These are phyloP conservation scores for Rhizophagus clarus DNA, from an alignment of 192 early-diverging fungal species.

Conservation along the genomic window DNA sequence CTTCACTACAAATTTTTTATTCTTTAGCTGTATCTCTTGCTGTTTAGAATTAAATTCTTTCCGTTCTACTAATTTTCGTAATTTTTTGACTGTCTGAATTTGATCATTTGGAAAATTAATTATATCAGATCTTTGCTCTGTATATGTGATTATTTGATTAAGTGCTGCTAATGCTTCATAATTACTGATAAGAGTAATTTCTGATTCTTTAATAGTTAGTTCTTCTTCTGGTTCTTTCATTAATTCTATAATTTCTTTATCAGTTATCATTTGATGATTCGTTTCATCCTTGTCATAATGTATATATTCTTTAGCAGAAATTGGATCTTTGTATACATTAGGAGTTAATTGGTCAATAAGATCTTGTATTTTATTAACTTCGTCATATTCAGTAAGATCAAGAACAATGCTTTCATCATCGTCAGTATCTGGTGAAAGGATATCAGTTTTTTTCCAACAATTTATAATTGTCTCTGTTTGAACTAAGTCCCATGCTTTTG, in stretches of 20 bases:
- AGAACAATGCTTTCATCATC: background rate
- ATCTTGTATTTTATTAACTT: background rate
- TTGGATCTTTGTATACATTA: background rate
- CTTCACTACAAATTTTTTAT: background rate
- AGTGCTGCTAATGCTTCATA: too few species aligned
- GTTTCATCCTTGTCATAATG: background rate
- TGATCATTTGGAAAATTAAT: too few species aligned
- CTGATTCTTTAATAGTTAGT: background rate
- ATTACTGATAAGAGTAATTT: too few species aligned
- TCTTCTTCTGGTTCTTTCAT: background rate
- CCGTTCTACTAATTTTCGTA: too few species aligned
- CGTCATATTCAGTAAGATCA: background rate
- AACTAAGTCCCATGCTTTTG: background rate
- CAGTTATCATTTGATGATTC: background rate
- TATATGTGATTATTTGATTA: too few species aligned
- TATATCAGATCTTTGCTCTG: too few species aligned
- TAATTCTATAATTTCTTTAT: conserved; percentile 11
- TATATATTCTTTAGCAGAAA: background rate
- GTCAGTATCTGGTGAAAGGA: background rate
- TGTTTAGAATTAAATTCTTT: too few species aligned
- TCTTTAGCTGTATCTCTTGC: background rate
- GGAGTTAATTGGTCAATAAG: background rate
- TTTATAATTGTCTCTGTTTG: too few species aligned
- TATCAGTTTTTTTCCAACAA: too few species aligned
- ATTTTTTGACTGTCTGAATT: too few species aligned